Evolutionary conservation across 1,284 basidiomycete genomes (phyloP).

Genomic region (Fomitopsis betulina): DNA sequence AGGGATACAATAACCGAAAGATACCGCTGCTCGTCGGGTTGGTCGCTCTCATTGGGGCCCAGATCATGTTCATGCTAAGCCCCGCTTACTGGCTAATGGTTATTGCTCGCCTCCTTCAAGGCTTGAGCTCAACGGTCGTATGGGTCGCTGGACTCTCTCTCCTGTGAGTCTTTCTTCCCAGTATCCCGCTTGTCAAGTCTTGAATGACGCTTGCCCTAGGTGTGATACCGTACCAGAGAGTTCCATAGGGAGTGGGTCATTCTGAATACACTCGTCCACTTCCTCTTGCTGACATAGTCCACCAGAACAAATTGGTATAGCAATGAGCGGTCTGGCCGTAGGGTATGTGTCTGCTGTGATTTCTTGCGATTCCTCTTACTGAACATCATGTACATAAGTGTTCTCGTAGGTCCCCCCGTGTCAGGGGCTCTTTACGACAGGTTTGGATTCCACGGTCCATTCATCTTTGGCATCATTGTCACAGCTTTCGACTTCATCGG

Average conservation of each 20-base stretch:
- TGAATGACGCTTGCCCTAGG: conserved; percentile 27
- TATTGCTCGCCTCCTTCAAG: conserved; percentile 67
- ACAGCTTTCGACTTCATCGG: conserved; percentile 59
- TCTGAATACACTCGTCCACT: background rate
- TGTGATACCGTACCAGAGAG: conserved; percentile 66
- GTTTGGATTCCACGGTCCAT: conserved; percentile 73
- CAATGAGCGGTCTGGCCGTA: conserved; percentile 64
- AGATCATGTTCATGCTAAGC: conserved; percentile 76
- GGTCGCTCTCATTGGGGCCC: conserved; percentile 49
- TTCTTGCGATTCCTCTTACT: background rate
- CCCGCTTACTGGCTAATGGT: conserved; percentile 69
- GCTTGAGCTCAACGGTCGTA: conserved; percentile 67
- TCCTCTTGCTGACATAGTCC: background rate
- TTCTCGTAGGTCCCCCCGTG: conserved; percentile 62
- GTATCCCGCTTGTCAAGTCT: background rate
- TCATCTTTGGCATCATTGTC: conserved; percentile 64
- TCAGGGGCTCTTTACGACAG: conserved; percentile 65
- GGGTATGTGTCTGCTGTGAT: conserved; percentile 38
- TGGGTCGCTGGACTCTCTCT: conserved; percentile 74
- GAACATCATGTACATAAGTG: conserved; percentile 21
- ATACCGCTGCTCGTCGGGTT: conserved; percentile 59
- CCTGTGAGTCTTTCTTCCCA: conserved; percentile 38
- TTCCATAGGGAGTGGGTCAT: conserved; percentile 51
- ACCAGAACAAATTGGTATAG: conserved; percentile 67
- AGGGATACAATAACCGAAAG: conserved; percentile 51